Percentiles rank a stretch among this genome's conserved stretches.
Evolutionary conservation across 169 alveolate genomes (phyloP).

Genomic region (Plasmodium coatneyi): DNA sequence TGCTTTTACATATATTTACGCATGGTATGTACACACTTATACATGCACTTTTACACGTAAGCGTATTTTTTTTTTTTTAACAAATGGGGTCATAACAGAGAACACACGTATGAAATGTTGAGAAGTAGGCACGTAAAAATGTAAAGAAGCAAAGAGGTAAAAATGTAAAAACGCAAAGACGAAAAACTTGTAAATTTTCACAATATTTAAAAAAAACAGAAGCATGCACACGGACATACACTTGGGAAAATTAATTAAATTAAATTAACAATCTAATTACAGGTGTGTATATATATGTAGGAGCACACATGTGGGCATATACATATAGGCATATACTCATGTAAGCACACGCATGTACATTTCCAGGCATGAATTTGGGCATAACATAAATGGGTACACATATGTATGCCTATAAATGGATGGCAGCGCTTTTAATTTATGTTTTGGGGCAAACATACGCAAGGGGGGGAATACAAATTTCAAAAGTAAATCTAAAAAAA

Average conservation of each 20-base stretch:
- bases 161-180: background rate
- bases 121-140: background rate
- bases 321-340: background rate
- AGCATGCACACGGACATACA: background rate
- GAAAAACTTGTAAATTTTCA: constrained; percentile 13
- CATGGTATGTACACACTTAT: background rate
- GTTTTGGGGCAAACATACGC: background rate
- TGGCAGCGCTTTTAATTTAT: constrained; percentile 2
- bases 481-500: constrained; percentile 17
- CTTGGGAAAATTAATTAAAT: constrained; percentile 20
- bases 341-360: background rate
- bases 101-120: background rate
- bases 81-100: background rate
- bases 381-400: background rate
- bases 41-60: background rate
- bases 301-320: background rate
- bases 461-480: constrained; percentile 36
- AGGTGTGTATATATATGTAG: background rate
- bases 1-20: constrained; percentile 1
- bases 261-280: constrained; percentile 39
- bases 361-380: background rate
- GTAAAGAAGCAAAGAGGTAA: background rate
- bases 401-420: background rate
- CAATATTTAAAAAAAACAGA: constrained; percentile 26
- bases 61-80: background rate